Base-by-base conservation (phyloP, 2,329 filamentous ascomycete genomes). In the Hypoxylon sp. region DNA sequence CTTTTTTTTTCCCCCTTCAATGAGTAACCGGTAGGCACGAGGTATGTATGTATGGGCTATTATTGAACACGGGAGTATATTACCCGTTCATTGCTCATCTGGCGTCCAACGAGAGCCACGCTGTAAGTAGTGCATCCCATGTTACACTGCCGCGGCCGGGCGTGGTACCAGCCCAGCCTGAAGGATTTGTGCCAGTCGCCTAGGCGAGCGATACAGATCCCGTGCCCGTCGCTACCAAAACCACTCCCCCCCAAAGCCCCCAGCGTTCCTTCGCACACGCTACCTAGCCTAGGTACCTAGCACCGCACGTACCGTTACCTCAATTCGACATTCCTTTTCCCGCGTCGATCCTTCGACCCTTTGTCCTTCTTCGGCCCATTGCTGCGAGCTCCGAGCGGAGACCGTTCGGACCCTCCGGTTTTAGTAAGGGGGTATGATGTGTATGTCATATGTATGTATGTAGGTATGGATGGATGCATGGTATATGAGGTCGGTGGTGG, bases 341-440 rank as follows among this genome's bases (percentile, higher is more conserved):
- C 47, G 26, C 47, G 24, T 51, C 55, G 39, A 44, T 44, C 39
- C 39, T 44, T 44, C 17, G 19, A 44, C n/a, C 35, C 10, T 31
- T 24, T 37, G 51, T 39, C 51, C 50, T 37, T 54, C 52, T 35
- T 54, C 29, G 17, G 39, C 14, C 26, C 26, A 42, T 48, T 44
- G 19, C 14, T 46, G 54, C 48, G 54, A 63, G 42, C 52, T 61
- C 63, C 46, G 57, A 66, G 52, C 63, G 63, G 57, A 57, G 39
- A 56, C 52, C 57, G 44, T 17, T 46, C n/a, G 50, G 44, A 39
- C 29, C 39, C 39, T 44, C 39, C 39, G 39, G 39, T 44, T 44
- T 44, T 44, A 44, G 39, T 44, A 22, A 22, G 39, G 14, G 37
- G 19, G 19, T 22, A 22, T 22, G 19, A 22, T 19, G 17, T 44